A percentile compares a stretch with the other conserved stretches of the same genome.
These are phyloP conservation scores for Marvania coccoides DNA, from an alignment of 139 green algal species.

Conservation along the genomic window DNA sequence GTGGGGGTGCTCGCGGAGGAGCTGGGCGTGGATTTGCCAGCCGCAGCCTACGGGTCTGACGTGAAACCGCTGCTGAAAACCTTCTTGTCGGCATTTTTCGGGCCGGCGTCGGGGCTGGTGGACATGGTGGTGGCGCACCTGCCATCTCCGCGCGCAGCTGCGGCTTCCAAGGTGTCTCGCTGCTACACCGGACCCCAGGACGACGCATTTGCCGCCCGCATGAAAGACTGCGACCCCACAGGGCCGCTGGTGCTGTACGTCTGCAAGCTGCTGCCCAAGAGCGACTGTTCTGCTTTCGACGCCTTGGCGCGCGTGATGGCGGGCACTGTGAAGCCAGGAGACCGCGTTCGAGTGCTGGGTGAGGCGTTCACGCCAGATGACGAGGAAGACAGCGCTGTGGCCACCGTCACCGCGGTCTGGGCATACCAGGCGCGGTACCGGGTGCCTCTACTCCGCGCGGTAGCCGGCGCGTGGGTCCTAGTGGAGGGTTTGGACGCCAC, in stretches of 20 bases:
- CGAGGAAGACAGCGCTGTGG: constrained; percentile 88
- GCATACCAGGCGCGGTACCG: constrained; percentile 79
- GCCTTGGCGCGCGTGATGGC: constrained; percentile 86
- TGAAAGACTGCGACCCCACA: constrained; percentile 66
- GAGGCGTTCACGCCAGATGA: constrained; percentile 90
- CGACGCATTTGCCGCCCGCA: constrained; percentile 50
- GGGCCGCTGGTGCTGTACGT: constrained; percentile 87
- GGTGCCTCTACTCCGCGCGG: constrained; percentile 63
- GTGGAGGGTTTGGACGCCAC: constrained; percentile 83
- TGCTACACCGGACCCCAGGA: constrained; percentile 76
- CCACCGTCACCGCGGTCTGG: constrained; percentile 55
- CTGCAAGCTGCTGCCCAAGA: constrained; percentile 89
- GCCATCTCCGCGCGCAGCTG: constrained; percentile 63
- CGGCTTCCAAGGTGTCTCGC: constrained; percentile 57
- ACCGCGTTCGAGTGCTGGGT: constrained; percentile 74
- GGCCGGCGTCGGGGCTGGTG: constrained; percentile 65
- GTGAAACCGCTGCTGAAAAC: constrained; percentile 89
- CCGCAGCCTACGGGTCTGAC: constrained; percentile 65
- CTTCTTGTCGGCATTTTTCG: constrained; percentile 56
- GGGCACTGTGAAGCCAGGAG: constrained; percentile 77
- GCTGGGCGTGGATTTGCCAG: constrained; percentile 78
- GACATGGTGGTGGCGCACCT: constrained; percentile 88
- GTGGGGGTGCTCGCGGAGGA: constrained; percentile 56
- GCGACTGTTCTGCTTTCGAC: constrained; percentile 78
- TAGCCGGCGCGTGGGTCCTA: constrained; percentile 61